phyloP scores from a whole-genome alignment of 2,329 filamentous ascomycete species.

The Sporothrix phasma region DNA sequence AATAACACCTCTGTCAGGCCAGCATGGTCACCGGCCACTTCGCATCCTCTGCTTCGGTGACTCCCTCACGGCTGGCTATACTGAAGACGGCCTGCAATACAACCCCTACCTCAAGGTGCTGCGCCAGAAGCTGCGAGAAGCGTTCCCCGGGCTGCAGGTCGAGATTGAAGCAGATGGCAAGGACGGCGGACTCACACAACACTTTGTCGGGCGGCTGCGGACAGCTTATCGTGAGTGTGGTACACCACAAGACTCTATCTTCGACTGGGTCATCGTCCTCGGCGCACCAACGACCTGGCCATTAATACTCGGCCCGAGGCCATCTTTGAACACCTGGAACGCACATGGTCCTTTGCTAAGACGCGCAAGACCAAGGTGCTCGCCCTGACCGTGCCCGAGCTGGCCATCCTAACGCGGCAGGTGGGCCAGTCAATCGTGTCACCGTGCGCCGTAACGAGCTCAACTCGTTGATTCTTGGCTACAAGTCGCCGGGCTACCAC shows the following conservation, averaged over 20 bases:
- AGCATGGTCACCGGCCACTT: slow-evolving; percentile 29
- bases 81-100: slow-evolving; percentile 30
- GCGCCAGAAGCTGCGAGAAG: slow-evolving; percentile 32
- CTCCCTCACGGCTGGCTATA: slow-evolving; percentile 51
- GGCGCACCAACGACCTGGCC: slow-evolving; percentile 55
- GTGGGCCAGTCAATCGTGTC: slow-evolving; percentile 26
- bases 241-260: slow-evolving; percentile 22
- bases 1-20: no score
- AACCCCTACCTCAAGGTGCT: slow-evolving; percentile 47
- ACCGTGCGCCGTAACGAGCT: slow-evolving; percentile 33
- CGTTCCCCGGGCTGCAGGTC: slow-evolving; percentile 29
- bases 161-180: slow-evolving; percentile 23
- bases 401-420: slow-evolving; percentile 21
- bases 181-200: slow-evolving; percentile 21
- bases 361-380: slow-evolving; percentile 44
- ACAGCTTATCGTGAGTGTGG: not conserved
- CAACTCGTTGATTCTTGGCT: slow-evolving; percentile 43
- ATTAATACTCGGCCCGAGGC: slow-evolving; percentile 28
- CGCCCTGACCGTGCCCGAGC: slow-evolving; percentile 53
- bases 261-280: slow-evolving; percentile 53
- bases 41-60: slow-evolving; percentile 55
- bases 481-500: no score
- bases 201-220: slow-evolving; percentile 22
- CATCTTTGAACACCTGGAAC: slow-evolving; percentile 40
- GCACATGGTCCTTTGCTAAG: slow-evolving; percentile 42